Conservation (phyloP, 192 early-diverging fungal genomes). For the Coemansia asiatica region DNA sequence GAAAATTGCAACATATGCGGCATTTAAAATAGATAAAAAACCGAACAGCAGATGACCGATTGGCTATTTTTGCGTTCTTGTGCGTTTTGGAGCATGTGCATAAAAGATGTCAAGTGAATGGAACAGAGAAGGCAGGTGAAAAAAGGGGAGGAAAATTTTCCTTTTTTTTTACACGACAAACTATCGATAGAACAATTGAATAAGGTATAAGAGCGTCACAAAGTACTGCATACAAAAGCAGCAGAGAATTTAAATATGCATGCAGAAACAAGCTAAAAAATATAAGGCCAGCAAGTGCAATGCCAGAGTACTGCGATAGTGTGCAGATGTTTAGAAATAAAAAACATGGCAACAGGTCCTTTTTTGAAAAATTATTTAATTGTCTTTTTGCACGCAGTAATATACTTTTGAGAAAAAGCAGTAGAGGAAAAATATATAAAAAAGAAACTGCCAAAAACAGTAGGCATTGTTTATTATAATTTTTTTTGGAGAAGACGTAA, state of each 20-base stretch:
- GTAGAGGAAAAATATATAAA: too few species aligned
- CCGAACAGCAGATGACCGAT: neutral
- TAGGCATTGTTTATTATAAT: too few species aligned
- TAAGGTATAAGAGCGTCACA: neutral
- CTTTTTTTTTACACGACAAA: neutral
- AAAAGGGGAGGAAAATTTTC: neutral
- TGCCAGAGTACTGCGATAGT: too few species aligned
- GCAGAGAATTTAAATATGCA: neutral
- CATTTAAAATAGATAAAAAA: neutral
- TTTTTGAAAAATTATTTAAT: too few species aligned
- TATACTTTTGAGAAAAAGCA: too few species aligned
- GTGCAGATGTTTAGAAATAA: too few species aligned
- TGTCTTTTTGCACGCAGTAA: too few species aligned
- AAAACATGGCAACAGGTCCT: too few species aligned
- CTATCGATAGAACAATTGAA: neutral
- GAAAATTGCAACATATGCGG: neutral
- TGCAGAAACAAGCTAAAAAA: neutral
- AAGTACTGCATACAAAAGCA: neutral
- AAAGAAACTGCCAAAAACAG: too few species aligned
- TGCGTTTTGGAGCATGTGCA: conserved; percentile 1
- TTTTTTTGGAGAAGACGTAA: too few species aligned
- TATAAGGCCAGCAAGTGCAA: too few species aligned
- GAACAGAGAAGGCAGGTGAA: conserved; percentile 10
- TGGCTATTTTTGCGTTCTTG: neutral
- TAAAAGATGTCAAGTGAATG: conserved; percentile 14